phyloP scores from a whole-genome alignment of 2,329 filamentous ascomycete species.

The Alternaria brassicae region DNA sequence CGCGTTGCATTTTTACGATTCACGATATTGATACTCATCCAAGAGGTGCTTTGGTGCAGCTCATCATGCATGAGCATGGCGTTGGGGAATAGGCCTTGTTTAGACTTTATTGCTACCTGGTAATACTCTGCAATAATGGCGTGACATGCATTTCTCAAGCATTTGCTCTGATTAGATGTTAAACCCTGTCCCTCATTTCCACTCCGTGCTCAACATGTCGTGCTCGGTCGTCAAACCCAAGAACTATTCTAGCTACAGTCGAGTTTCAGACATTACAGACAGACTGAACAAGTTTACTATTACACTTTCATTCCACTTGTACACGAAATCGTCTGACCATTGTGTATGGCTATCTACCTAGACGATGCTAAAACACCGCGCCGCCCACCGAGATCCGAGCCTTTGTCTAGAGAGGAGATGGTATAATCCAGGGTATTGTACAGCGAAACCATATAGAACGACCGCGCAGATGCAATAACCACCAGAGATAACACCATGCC shows the following conservation, averaged over 20 bases:
- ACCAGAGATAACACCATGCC: slow-evolving; percentile 5
- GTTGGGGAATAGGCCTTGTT: background rate
- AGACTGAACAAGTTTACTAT: background rate
- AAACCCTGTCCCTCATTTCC: background rate
- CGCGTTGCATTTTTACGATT: background rate
- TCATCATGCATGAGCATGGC: slow-evolving; percentile 1
- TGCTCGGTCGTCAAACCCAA: background rate
- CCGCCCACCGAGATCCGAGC: background rate
- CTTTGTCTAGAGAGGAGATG: slow-evolving; percentile 47
- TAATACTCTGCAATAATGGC: background rate
- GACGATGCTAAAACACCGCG: background rate
- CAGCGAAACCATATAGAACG: slow-evolving; percentile 28
- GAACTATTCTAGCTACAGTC: background rate
- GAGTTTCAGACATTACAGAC: background rate
- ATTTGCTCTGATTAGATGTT: background rate
- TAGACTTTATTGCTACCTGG: background rate
- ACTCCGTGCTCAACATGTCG: background rate
- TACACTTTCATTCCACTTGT: background rate
- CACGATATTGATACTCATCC: background rate
- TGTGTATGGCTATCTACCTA: background rate
- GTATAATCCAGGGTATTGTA: slow-evolving; percentile 49
- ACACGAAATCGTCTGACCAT: background rate
- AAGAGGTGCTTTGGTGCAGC: slow-evolving; percentile 1
- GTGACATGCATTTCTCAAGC: background rate
- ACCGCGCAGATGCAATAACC: slow-evolving; percentile 9